A percentile compares a stretch with the other conserved stretches of the same genome.
Conservation (phyloP, 176 grass and related monocot species). For the Puccinellia tenuiflora region DNA sequence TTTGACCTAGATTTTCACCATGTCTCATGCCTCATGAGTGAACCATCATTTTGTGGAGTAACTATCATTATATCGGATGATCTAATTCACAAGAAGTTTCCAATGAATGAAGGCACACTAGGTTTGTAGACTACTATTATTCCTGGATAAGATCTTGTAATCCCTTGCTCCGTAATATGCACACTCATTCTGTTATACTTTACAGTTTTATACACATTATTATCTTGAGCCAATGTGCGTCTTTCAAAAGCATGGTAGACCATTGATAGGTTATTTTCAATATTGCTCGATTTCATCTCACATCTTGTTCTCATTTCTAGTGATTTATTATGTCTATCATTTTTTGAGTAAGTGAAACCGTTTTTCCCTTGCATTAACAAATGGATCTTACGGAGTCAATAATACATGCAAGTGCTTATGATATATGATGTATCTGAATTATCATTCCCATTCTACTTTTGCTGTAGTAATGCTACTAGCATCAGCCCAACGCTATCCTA, state of each 20-base stretch:
- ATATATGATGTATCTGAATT: no score
- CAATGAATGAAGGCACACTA: neutral
- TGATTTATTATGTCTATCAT: neutral
- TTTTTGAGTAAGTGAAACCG: neutral
- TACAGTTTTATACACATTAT: neutral
- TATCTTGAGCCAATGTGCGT: conserved; percentile 1
- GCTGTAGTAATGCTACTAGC: neutral
- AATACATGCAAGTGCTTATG: neutral
- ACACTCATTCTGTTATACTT: neutral
- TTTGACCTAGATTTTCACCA: neutral
- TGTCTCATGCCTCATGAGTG: neutral
- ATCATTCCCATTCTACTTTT: neutral
- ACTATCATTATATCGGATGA: neutral
- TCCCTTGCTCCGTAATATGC: neutral
- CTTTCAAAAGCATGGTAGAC: neutral
- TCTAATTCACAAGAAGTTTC: neutral
- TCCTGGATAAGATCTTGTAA: neutral
- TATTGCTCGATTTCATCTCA: neutral
- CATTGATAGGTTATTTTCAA: neutral
- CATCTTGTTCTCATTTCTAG: neutral
- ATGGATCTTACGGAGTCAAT: neutral
- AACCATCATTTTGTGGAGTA: neutral
- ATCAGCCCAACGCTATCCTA: neutral
- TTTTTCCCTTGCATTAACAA: neutral
- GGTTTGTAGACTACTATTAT: neutral